These are phyloP conservation scores for Penicillium sp. DNA, from an alignment of 2,329 filamentous ascomycete species.

Conservation along the genomic window DNA sequence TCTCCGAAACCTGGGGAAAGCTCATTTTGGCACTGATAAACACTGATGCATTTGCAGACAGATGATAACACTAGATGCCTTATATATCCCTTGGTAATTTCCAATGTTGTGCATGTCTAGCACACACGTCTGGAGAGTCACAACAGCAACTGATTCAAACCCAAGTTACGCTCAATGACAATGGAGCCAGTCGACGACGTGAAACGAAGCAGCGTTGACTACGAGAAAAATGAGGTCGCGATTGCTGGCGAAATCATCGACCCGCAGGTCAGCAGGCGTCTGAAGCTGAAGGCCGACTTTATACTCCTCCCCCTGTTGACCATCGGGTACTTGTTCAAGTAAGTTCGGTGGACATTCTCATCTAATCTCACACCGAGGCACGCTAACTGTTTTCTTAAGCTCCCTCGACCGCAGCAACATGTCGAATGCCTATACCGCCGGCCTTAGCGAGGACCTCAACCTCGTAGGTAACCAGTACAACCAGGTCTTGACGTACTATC, in stretches of 20 bases:
- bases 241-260: not conserved
- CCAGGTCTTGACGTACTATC: slow-evolving; percentile 25
- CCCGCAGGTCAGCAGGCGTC: not conserved
- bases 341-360: not conserved
- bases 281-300: not conserved
- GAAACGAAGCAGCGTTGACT: not conserved
- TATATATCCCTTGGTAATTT: too few species aligned
- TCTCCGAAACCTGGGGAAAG: not conserved
- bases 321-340: slow-evolving; percentile 11
- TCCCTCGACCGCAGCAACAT: slow-evolving; percentile 18
- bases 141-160: too few species aligned
- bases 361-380: not conserved
- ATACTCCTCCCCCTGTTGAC: not conserved
- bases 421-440: slow-evolving; percentile 25
- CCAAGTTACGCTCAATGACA: not conserved
- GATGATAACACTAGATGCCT: not conserved
- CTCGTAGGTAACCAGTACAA: slow-evolving; percentile 25
- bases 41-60: not conserved
- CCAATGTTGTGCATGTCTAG: not conserved
- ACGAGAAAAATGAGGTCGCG: not conserved
- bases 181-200: not conserved
- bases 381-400: not conserved
- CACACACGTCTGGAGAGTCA: not conserved
- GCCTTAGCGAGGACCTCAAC: slow-evolving; percentile 19
- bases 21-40: not conserved